Percentiles rank a stretch among this genome's conserved stretches.
These are phyloP conservation scores for Scheffersomyces parashehatae DNA, from an alignment of 1,139 yeast species.

Conservation along the genomic window DNA sequence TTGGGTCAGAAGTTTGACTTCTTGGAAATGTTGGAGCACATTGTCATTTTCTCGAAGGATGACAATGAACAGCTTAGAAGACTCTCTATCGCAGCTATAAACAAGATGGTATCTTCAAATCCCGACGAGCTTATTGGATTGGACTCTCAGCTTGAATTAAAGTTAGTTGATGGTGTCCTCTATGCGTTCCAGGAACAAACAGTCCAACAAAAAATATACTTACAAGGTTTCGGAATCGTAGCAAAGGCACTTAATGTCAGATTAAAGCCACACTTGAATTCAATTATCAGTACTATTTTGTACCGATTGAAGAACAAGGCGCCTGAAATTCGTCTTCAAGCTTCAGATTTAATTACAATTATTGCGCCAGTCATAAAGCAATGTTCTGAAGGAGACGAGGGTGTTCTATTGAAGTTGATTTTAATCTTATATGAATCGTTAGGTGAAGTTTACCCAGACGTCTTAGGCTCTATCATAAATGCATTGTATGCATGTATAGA, in stretches of 20 bases:
- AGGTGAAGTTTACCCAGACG: slow-evolving; percentile 96
- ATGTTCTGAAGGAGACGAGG: slow-evolving; percentile 43
- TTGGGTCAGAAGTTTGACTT: slow-evolving; percentile 72
- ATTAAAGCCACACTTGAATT: slow-evolving; percentile 71
- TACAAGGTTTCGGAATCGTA: slow-evolving; percentile 67
- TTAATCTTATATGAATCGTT: slow-evolving; percentile 84
- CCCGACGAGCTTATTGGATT: slow-evolving; percentile 40
- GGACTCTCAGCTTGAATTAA: slow-evolving; percentile 51
- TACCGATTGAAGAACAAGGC: slow-evolving; percentile 74
- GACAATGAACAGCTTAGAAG: slow-evolving; percentile 77
- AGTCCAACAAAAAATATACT: slow-evolving; percentile 49
- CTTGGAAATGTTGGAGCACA: slow-evolving; percentile 55
- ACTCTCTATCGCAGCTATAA: slow-evolving; percentile 75
- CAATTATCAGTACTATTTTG: slow-evolving; percentile 71
- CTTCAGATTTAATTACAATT: slow-evolving; percentile 74
- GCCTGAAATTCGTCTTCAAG: slow-evolving; percentile 78
- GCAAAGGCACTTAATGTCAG: slow-evolving; percentile 69
- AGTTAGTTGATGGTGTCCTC: slow-evolving; percentile 79
- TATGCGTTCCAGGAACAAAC: slow-evolving; percentile 83
- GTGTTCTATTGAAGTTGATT: slow-evolving; percentile 63
- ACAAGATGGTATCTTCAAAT: slow-evolving; percentile 27
- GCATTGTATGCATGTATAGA: slow-evolving; percentile 58
- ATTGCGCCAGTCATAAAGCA: slow-evolving; percentile 67
- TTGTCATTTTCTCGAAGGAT: slow-evolving; percentile 69
- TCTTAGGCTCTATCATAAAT: slow-evolving; percentile 77